Evolutionary conservation across 2,329 filamentous ascomycete species (phyloP), one percentile per base, ranked within the genome.

Genomic region (Stachybotrys chlorohalonatus): DNA sequence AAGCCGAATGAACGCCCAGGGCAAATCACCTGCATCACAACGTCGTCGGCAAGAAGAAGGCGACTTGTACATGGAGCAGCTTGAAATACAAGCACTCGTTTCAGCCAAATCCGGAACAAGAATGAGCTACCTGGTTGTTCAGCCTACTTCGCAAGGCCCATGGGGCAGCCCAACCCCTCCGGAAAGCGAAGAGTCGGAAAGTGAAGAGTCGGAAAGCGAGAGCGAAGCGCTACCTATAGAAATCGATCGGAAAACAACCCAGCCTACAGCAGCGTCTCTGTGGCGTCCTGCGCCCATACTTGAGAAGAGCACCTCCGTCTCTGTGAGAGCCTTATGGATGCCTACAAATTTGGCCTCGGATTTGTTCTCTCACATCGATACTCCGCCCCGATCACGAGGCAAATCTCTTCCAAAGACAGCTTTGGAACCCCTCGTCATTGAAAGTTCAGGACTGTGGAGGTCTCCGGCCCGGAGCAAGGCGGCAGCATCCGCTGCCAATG

Each of bases 101-200:
- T 36, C 53, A 42, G 47, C 52, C 31, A 48, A 42, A 32, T 42
- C 54, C 16, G 39, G 49, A 17, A 51, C 30, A 9, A 51, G 55
- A 30, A 55, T 74, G 58, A 76, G 74, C 58, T 72, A 58, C 72
- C 60, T 52, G 57, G 74, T 52, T 62, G 71, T 39, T 24, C 51
- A 52, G 47, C 51, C 51, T 70, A 70, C 51, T 54, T 48, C 56
- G 30, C 50, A 54, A 55, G 66, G 68, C 9, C 69, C 73, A 53
- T 61, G 80, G 3, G 75, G 72, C 45, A 82, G 77, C 58, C 78
- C 79, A 36, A 83, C 80, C 50, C 79, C 79, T 52, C 76, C 78
- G 7, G 78, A 82, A 53, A 80, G 75, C 15, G 73, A 79, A 54
- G 70, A 74, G 52, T 74, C 74, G n/a, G 74, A 74, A 49, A 60